Percentiles rank a stretch among this genome's conserved stretches.
Evolutionary conservation across 2,329 filamentous ascomycete species (phyloP).

Genomic region (Diplodia intermedia): DNA sequence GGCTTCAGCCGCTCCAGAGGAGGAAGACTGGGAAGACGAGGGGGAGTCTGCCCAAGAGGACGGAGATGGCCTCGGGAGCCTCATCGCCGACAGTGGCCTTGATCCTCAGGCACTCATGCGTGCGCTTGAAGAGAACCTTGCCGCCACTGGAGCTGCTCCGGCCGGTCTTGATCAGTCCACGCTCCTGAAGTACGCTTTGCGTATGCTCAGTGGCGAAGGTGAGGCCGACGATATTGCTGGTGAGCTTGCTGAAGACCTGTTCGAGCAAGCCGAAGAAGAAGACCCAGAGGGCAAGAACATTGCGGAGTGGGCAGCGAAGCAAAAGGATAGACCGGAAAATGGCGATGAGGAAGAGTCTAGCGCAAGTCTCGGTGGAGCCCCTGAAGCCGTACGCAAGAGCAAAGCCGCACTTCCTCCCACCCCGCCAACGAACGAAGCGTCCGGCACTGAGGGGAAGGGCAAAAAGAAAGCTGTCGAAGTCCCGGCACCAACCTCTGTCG

Average conservation of each 20-base stretch:
- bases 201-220: constrained; percentile 53
- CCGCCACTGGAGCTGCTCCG: constrained; percentile 44
- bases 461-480: constrained; percentile 16
- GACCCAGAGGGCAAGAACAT: constrained; percentile 19
- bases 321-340: constrained; percentile 35
- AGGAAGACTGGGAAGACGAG: constrained; percentile 29
- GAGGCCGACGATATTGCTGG: constrained; percentile 44
- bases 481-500: constrained; percentile 7
- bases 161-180: constrained; percentile 51
- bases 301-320: constrained; percentile 25
- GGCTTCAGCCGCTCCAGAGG: not conserved
- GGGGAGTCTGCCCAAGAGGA: constrained; percentile 26
- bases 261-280: constrained; percentile 44
- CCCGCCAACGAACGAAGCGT: constrained; percentile 18
- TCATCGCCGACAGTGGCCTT: constrained; percentile 34
- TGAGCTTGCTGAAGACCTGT: constrained; percentile 52
- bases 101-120: constrained; percentile 35
- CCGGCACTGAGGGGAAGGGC: constrained; percentile 29
- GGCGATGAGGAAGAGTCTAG: constrained; percentile 3
- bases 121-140: constrained; percentile 44
- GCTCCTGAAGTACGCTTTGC: constrained; percentile 52
- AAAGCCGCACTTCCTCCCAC: constrained; percentile 29
- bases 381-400: not conserved
- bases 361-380: not conserved
- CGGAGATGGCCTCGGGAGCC: constrained; percentile 26